Evolutionary conservation across 176 grass and related monocot genomes (phyloP), one percentile per base, ranked within the genome.

Genomic region (Aegilops tauschii): DNA sequence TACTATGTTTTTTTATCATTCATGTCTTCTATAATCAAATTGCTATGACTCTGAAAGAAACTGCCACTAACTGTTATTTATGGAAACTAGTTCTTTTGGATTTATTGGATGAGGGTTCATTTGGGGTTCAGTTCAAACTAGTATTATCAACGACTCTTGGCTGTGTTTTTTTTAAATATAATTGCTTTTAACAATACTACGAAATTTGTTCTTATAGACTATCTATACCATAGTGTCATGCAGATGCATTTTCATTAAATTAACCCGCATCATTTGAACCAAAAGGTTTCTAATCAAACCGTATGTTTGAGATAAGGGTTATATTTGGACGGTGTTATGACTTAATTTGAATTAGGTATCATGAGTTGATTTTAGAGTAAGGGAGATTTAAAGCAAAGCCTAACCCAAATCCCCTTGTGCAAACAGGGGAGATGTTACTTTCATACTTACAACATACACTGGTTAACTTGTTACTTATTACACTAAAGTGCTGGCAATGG

Each of bases 371-470:
- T 76, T 49, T 76, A 18, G 27, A 76, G 45, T 31, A 32, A 32
- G 47, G 47, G 17, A 56, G 45, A 54, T 52, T 68, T 69, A 47
- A 68, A 50, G 63, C 20, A 81, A 68, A 81, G 12, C 17, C 39
- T 50, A 36, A 29, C 16, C 7, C 27, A 84, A 84, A 17, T 45
- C 52, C 54, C 74, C 6, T 64, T 29, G 32, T 30, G 17, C 72
- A 47, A 71, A 56, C 56, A 90, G 59, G 39, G 12, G 40, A 82
- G 68, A 42, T 44, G 5, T 44, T 81, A 35, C 42, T 81, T 45
- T 80, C n/a, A 21, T 67, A 76, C 9, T 61, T 80, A 75, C 3
- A 70, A 34, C 42, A 11, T 65, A 37, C 54, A n/a, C 17, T 82
- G 27, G 52, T 79, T 64, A 76, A 59, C 18, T 59, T 21, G 7